These are phyloP conservation scores for Kurtzmaniella quercitrusa DNA, from an alignment of 1,139 yeast species.

Conservation along the genomic window DNA sequence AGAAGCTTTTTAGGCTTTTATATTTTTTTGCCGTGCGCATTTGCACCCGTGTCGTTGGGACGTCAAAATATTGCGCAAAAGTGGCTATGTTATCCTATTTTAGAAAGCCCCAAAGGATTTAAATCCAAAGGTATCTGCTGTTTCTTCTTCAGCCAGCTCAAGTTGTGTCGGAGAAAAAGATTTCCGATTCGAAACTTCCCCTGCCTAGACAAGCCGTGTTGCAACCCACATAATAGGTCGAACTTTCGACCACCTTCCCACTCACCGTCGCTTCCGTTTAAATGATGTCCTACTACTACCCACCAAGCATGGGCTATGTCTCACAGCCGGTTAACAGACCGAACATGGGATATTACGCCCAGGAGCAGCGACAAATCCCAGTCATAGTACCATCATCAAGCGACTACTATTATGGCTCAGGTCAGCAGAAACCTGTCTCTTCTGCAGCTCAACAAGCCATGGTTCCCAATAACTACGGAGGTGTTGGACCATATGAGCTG, in stretches of 20 bases:
- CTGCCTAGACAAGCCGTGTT: too few relatives aligned
- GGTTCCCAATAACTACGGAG: neutral
- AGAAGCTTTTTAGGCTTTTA: too few relatives aligned
- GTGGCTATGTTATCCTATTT: conserved; percentile 1
- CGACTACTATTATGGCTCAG: neutral
- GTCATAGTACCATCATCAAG: neutral
- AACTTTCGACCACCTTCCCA: neutral
- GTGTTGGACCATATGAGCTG: neutral
- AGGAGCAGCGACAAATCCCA: neutral
- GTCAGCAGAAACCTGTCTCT: neutral
- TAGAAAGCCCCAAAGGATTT: neutral
- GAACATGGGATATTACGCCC: neutral
- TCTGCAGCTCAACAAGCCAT: neutral
- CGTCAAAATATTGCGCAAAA: conserved; percentile 1
- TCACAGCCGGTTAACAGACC: neutral
- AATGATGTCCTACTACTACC: conserved; percentile 3
- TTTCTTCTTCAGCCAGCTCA: neutral
- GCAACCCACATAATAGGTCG: neutral
- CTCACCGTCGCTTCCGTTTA: neutral
- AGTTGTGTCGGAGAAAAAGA: neutral
- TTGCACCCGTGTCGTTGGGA: neutral
- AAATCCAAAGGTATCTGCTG: neutral
- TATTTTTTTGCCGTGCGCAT: neutral
- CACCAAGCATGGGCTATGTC: neutral
- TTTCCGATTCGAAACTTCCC: too few relatives aligned